Base-by-base conservation (phyloP, 78 protist species). In the Cavenderia fasciculata region DNA sequence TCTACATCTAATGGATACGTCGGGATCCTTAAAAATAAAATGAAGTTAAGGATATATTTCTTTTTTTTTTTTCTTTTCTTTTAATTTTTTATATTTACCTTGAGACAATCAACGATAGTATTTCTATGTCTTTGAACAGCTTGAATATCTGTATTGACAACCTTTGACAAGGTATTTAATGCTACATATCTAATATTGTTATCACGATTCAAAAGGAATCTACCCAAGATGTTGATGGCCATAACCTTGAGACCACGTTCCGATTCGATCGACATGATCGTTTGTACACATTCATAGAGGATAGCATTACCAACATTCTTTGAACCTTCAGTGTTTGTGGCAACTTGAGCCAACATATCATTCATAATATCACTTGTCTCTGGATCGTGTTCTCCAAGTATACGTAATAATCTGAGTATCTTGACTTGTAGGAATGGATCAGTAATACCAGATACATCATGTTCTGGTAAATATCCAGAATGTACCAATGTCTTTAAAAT, bases 371-470 rank as follows among this genome's bases (percentile, higher is more conserved):
- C 99, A 33, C 75, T 33, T 43, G 97, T 27, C 27, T 87, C 95
- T 18, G 90, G 34, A 74, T 92, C 92, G 10, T 66, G 33, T 40
- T 85, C 65, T 27, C 98, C 99, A 1, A 98, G 86, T 14, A 96
- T 43, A 33, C 98, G 92, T 21, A 98, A 75, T 54, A 97, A 73
- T 34, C 79, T 94, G 40, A 98, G 74, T 33, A 98, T 44, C 61
- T 92, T 85, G 54, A 98, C 97, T 75, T 99, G 99, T 19, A 99
- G 92, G 94, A 98, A 99, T 29, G 99, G 99, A 62, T 99, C 99
- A 2, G 98, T 91, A 46, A 99, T 73, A 23, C 99, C 99, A 5
- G 43, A 38, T n/a, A 99, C 94, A 66, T 98, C 99, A 92, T 98
- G 95, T 34, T 99, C 99, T 21, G 98, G 94, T 23, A 92, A 74